Evolutionary conservation across 371 early-diverging fungal genomes (phyloP).

Genomic region (Mycotypha africana): DNA sequence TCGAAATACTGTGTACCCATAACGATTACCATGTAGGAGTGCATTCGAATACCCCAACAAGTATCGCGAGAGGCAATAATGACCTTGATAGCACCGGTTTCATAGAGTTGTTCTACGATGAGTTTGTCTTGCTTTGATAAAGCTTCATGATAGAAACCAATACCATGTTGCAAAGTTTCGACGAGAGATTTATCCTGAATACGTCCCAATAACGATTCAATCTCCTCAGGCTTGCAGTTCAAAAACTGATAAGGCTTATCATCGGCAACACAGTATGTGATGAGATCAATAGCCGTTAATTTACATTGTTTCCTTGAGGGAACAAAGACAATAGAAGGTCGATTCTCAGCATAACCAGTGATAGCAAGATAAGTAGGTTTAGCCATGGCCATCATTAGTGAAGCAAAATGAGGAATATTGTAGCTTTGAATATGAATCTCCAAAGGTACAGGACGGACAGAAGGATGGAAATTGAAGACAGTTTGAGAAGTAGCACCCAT

Average conservation of each 20-base stretch:
- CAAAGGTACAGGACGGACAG: conserved; percentile 88
- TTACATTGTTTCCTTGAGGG: conserved; percentile 89
- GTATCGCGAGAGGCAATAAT: conserved; percentile 87
- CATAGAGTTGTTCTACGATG: conserved; percentile 74
- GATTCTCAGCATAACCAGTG: conserved; percentile 53
- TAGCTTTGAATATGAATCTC: conserved; percentile 94
- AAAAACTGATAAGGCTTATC: conserved; percentile 68
- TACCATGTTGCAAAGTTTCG: conserved; percentile 73
- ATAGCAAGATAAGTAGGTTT: conserved; percentile 86
- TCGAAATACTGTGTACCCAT: conserved; percentile 96
- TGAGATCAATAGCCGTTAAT: conserved; percentile 78
- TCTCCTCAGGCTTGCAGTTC: conserved; percentile 59
- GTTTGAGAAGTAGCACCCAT: conserved; percentile 76
- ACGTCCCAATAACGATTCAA: conserved; percentile 55
- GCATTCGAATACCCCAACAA: conserved; percentile 84
- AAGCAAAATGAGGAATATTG: conserved; percentile 85
- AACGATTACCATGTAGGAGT: conserved; percentile 80
- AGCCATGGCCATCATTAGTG: conserved; percentile 92
- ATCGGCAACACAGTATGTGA: conserved; percentile 76
- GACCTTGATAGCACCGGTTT: conserved; percentile 79
- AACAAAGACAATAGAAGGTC: conserved; percentile 86
- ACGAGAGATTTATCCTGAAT: conserved; percentile 71
- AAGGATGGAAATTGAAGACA: conserved; percentile 92
- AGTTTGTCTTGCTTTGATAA: conserved; percentile 65
- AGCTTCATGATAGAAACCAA: conserved; percentile 91